Evolutionary conservation across 1,139 yeast genomes (phyloP).

Genomic region (Blastobotrys proliferans): DNA sequence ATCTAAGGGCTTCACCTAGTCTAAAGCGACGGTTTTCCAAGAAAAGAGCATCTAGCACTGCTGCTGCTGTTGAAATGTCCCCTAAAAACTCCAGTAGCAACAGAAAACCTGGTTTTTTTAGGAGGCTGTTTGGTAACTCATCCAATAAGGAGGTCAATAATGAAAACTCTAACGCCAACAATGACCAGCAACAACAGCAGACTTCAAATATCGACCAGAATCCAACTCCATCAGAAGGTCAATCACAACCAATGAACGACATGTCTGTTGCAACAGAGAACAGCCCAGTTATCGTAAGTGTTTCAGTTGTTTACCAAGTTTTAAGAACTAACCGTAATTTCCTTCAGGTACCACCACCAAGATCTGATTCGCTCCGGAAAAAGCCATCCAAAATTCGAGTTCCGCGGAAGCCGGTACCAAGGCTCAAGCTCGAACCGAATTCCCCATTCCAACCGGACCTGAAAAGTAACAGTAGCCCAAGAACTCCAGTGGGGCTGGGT

Average conservation of each 20-base stretch:
- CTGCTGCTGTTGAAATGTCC: too few species aligned
- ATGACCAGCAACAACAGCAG: background rate
- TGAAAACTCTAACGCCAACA: background rate
- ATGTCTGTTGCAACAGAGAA: background rate
- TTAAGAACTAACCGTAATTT: background rate
- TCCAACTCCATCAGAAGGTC: too few species aligned
- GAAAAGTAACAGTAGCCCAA: background rate
- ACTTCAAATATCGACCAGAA: background rate
- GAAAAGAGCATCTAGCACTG: background rate
- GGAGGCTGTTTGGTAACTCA: slow-evolving; percentile 13
- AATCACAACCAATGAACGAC: too few species aligned
- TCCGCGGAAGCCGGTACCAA: slow-evolving; percentile 15
- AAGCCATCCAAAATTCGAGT: slow-evolving; percentile 6
- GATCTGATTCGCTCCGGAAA: slow-evolving; percentile 8
- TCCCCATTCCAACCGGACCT: slow-evolving; percentile 15
- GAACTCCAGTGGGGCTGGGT: slow-evolving; percentile 13
- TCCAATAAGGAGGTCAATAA: background rate
- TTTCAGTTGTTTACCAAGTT: background rate
- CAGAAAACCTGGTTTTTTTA: slow-evolving; percentile 11
- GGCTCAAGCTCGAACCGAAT: slow-evolving; percentile 16
- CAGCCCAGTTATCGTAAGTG: slow-evolving; percentile 7
- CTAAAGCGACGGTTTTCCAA: background rate
- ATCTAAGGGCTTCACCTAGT: background rate
- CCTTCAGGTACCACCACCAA: slow-evolving; percentile 5
- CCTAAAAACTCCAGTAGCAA: background rate